These are phyloP conservation scores for Pythium apleroticum DNA, from an alignment of 352 stramenopile species.

Conservation along the genomic window DNA sequence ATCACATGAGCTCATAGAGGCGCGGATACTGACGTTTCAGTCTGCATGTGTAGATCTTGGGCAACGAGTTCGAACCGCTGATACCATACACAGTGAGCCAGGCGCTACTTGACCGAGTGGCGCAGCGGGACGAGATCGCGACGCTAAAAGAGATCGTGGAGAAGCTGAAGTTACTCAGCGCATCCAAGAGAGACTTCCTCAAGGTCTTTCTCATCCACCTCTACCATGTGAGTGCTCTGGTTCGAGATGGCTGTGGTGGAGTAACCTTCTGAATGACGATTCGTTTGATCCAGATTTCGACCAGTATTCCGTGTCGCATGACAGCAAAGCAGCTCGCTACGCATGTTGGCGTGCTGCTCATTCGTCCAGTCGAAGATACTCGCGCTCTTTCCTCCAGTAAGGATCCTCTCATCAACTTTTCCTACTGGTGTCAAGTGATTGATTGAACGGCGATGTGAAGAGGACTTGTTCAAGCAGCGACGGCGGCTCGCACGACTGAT, in stretches of 20 bases:
- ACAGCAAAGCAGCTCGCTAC: slow-evolving; percentile 40
- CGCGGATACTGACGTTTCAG: background rate
- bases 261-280: background rate
- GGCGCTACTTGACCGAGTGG: slow-evolving; percentile 32
- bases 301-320: slow-evolving; percentile 41
- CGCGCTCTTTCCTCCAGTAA: slow-evolving; percentile 33
- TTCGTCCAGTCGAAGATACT: slow-evolving; percentile 42
- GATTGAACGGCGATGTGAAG: slow-evolving; percentile 4
- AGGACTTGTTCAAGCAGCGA: slow-evolving; percentile 32
- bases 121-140: slow-evolving; percentile 1
- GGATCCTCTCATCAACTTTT: slow-evolving; percentile 5
- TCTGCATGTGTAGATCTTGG: slow-evolving; percentile 30
- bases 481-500: slow-evolving; percentile 46
- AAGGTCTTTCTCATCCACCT: slow-evolving; percentile 51
- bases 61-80: slow-evolving; percentile 41
- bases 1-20: background rate
- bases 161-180: slow-evolving; percentile 38
- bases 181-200: slow-evolving; percentile 43
- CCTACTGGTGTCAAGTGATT: background rate
- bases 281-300: slow-evolving; percentile 33
- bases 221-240: slow-evolving; percentile 34
- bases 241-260: background rate
- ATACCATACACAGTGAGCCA: slow-evolving; percentile 37
- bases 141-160: slow-evolving; percentile 19
- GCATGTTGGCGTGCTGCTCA: slow-evolving; percentile 38